Percentiles rank a stretch among this genome's conserved stretches.
Conservation (phyloP, 2,329 filamentous ascomycete species). For the Aspergillus phoenicis region DNA sequence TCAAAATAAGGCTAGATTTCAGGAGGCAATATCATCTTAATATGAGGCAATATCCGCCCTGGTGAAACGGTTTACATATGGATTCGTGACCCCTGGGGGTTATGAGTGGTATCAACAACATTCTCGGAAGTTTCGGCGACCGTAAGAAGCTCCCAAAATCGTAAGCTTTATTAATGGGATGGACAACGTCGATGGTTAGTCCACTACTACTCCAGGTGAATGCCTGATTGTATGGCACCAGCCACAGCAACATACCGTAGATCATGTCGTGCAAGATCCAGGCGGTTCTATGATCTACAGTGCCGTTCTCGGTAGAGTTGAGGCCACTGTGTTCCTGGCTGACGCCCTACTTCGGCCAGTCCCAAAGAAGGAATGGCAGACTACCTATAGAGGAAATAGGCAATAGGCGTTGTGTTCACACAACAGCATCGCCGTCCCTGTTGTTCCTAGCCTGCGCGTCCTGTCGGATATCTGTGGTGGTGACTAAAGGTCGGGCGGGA, state of each 20-base stretch:
- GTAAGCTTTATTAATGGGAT: neutral
- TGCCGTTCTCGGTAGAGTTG: neutral
- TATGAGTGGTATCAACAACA: neutral
- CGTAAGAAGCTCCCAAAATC: neutral
- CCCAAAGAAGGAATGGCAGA: slow-evolving; percentile 5
- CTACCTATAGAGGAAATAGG: neutral
- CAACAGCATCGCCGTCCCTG: slow-evolving; percentile 11
- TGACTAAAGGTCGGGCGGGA: slow-evolving; percentile 6
- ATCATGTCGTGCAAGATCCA: neutral
- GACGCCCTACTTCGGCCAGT: neutral
- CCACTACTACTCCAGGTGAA: neutral
- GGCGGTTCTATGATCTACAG: neutral
- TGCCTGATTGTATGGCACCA: neutral
- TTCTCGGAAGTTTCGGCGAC: neutral
- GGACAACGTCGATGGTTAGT: neutral
- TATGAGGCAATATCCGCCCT: neutral
- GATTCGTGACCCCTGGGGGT: neutral
- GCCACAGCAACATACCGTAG: slow-evolving; percentile 8
- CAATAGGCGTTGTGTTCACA: slow-evolving; percentile 1
- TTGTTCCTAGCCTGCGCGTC: slow-evolving; percentile 1
- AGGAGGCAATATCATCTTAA: neutral
- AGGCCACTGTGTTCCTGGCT: neutral
- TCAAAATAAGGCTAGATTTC: slow-evolving; percentile 13
- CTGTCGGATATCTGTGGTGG: neutral
- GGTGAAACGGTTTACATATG: neutral